These are phyloP conservation scores for Russula ochroleuca DNA, from an alignment of 768 basidiomycete genomes.

Conservation along the genomic window DNA sequence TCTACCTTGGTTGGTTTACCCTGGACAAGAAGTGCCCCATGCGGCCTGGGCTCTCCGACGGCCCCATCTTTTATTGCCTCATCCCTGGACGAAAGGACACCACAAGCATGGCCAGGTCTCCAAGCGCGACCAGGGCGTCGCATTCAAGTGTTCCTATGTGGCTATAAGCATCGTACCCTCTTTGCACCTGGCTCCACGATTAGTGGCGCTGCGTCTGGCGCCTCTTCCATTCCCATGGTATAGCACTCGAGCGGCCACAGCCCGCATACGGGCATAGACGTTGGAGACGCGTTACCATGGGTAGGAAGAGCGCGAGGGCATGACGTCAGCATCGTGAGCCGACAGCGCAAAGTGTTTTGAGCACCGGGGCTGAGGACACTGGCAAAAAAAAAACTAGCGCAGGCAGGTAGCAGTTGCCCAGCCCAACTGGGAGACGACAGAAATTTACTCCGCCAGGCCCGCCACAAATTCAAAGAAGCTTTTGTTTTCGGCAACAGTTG, in stretches of 20 bases:
- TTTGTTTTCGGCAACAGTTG: neutral
- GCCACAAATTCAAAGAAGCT: neutral
- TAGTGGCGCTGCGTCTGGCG: slow-evolving; percentile 28
- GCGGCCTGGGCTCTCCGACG: neutral
- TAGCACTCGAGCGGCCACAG: slow-evolving; percentile 32
- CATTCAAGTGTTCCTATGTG: neutral
- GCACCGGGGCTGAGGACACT: neutral
- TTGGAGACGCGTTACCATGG: slow-evolving; percentile 30
- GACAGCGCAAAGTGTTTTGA: neutral
- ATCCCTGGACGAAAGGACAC: neutral
- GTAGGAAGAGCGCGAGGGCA: slow-evolving; percentile 34
- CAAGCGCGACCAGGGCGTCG: neutral
- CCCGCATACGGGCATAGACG: slow-evolving; percentile 15
- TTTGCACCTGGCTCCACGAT: slow-evolving; percentile 5
- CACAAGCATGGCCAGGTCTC: slow-evolving; percentile 1
- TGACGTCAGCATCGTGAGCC: slow-evolving; percentile 5
- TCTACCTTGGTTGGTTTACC: neutral
- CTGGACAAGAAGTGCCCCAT: neutral
- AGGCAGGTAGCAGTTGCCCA: neutral
- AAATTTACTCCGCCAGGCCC: neutral
- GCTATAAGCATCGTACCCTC: neutral
- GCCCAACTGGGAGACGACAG: neutral
- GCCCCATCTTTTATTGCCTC: neutral
- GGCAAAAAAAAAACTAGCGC: neutral
- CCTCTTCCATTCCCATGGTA: slow-evolving; percentile 51